phyloP scores from a whole-genome alignment of 768 basidiomycete genomes.

The Sistotremastrum suecicum region DNA sequence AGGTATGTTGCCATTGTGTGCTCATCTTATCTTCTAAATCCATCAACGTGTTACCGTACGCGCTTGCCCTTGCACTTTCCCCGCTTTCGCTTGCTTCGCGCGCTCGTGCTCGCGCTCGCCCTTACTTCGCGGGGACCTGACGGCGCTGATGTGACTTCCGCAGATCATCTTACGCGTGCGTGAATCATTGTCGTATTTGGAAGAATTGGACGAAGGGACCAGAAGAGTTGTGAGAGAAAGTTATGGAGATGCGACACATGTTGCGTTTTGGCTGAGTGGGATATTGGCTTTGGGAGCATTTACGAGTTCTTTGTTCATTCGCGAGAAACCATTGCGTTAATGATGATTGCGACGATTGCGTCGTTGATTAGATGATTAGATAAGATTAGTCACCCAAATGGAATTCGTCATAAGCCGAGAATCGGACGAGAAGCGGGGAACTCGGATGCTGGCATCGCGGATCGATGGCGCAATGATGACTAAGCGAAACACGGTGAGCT shows the following conservation, averaged over 20 bases:
- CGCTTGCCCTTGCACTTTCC: too few relatives aligned
- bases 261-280: constrained; percentile 33
- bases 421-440: too few relatives aligned
- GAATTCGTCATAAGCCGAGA: too few relatives aligned
- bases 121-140: too few relatives aligned
- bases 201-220: constrained; percentile 27
- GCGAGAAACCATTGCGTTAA: constrained; percentile 24
- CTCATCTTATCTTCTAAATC: background rate
- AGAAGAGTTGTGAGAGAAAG: constrained; percentile 15
- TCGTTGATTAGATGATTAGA: constrained; percentile 3
- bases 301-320: constrained; percentile 36
- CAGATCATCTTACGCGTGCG: constrained; percentile 37
- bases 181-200: constrained; percentile 33
- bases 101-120: too few relatives aligned
- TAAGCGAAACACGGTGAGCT: too few relatives aligned
- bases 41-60: background rate
- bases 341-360: background rate
- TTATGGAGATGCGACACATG: constrained; percentile 30
- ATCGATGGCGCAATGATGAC: too few relatives aligned
- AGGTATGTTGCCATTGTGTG: constrained; percentile 23
- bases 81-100: too few relatives aligned
- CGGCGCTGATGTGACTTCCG: background rate
- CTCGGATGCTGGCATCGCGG: too few relatives aligned
- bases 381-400: too few relatives aligned
- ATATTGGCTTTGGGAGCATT: constrained; percentile 26